Conservation (phyloP, 176 grass and related monocot species). For the Metroxylon sagu region DNA sequence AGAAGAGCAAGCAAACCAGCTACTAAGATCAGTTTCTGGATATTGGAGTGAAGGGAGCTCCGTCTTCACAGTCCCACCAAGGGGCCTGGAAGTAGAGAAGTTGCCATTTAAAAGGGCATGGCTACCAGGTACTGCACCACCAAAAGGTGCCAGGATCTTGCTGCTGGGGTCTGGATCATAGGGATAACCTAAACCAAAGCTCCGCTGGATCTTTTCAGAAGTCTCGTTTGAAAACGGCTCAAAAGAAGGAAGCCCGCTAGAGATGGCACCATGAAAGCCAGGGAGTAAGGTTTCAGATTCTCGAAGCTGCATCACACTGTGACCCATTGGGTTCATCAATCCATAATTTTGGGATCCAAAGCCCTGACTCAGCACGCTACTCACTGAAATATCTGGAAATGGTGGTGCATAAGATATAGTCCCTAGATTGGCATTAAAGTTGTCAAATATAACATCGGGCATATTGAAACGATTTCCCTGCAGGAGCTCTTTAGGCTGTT, state of each 20-base stretch:
- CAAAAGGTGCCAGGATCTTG: constrained; percentile 43
- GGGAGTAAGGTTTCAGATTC: constrained; percentile 42
- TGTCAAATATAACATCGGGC: constrained; percentile 55
- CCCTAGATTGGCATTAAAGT: constrained; percentile 33
- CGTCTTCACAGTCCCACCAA: constrained; percentile 65
- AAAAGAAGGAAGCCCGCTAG: constrained; percentile 31
- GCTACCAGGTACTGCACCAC: constrained; percentile 42
- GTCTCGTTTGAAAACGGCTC: constrained; percentile 55
- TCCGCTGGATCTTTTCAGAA: constrained; percentile 39
- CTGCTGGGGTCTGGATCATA: constrained; percentile 46
- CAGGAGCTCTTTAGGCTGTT: constrained; percentile 40
- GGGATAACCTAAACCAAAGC: constrained; percentile 45
- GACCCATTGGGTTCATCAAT: constrained; percentile 44
- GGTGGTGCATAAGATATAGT: constrained; percentile 50
- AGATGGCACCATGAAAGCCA: constrained; percentile 41
- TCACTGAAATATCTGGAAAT: constrained; percentile 41
- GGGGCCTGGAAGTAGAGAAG: constrained; percentile 77
- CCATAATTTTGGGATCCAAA: constrained; percentile 49
- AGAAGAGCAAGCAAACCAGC: constrained; percentile 49
- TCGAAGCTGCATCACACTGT: constrained; percentile 36
- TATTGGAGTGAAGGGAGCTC: constrained; percentile 99
- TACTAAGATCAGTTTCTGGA: constrained; percentile 66
- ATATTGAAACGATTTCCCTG: constrained; percentile 41
- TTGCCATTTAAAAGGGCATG: constrained; percentile 88
- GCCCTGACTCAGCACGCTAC: constrained; percentile 36